Evolutionary conservation across 345 rosid species (phyloP).

Genomic region (Populus alba): DNA sequence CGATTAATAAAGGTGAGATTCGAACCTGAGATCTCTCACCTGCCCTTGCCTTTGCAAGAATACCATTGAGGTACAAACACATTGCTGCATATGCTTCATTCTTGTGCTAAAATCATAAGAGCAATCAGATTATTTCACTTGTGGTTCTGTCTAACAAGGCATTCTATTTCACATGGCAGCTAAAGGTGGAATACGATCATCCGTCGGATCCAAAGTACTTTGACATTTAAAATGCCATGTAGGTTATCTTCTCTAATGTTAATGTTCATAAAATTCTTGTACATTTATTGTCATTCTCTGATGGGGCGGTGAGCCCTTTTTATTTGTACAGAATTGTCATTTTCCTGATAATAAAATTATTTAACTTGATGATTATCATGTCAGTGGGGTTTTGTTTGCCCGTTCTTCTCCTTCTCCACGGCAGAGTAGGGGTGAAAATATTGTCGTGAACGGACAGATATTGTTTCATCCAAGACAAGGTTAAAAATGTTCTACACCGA

Average conservation of each 20-base stretch:
- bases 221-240: constrained; percentile 15
- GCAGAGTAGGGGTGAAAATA: neutral
- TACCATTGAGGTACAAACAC: neutral
- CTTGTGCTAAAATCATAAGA: neutral
- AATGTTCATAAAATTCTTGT: constrained; percentile 17
- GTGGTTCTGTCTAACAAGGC: neutral
- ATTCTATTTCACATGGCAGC: constrained; percentile 16
- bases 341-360: constrained; percentile 9
- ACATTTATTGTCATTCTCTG: constrained; percentile 14
- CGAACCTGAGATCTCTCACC: neutral
- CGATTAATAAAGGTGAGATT: neutral
- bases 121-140: neutral
- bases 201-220: constrained; percentile 27
- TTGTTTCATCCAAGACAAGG: neutral
- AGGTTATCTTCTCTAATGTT: neutral
- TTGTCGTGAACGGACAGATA: neutral
- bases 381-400: neutral
- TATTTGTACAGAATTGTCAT: constrained; percentile 17
- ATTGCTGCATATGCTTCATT: neutral
- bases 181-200: constrained; percentile 23
- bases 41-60: neutral
- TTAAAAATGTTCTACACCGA: neutral
- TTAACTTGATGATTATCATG: constrained; percentile 11
- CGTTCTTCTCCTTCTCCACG: neutral
- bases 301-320: constrained; percentile 3